Base-by-base conservation (phyloP, 768 basidiomycete genomes). In the Strobilomyces dryophilus region DNA sequence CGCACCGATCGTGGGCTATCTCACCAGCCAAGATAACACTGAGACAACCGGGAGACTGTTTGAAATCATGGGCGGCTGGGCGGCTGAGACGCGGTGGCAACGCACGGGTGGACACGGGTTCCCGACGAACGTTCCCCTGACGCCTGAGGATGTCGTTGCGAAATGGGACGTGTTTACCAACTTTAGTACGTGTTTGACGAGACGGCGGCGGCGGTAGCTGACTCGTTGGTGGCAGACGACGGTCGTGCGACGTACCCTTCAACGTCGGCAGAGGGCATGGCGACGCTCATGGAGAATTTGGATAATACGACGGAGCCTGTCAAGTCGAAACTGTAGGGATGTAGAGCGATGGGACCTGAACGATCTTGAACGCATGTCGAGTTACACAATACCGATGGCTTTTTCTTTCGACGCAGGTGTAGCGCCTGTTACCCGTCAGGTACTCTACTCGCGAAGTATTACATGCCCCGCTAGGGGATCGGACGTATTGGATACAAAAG, bases 21-120 rank as follows among this genome's bases (percentile, higher is more conserved):
- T 99, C 31, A 85, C 81, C 4, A 92, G 90, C 65, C 81, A 84
- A 70, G 87, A 84, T 50, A 95, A 95, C 61, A 75, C 77, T 17
- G 79, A 84, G 35, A 84, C 83, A 8, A 81, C 85, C 12, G 89
- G 90, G 8, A 73, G 76, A 6, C 66, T 99, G 46, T 95, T 95
- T 68, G 95, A 98, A 69, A 80, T 93, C 37, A 79, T 79, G 14
- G 94, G 89, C 21, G 97, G 95, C 0, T 98, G 93, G 90, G 87
- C 88, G 18, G 91, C 91, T 1, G 84, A 94, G 69, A 86, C 89
- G 31, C 79, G 95, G 52, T 99, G 95, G 95, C 89, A 98, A 69
- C 83, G 92, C 14, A 76, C 92, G 9, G 88, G 86, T 2, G 97
- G 95, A 10, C 74, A 86, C 63, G 87, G 89, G 8, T 98, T 98